phyloP scores from a whole-genome alignment of 345 rosid species.

The Melastoma malabathricum region DNA sequence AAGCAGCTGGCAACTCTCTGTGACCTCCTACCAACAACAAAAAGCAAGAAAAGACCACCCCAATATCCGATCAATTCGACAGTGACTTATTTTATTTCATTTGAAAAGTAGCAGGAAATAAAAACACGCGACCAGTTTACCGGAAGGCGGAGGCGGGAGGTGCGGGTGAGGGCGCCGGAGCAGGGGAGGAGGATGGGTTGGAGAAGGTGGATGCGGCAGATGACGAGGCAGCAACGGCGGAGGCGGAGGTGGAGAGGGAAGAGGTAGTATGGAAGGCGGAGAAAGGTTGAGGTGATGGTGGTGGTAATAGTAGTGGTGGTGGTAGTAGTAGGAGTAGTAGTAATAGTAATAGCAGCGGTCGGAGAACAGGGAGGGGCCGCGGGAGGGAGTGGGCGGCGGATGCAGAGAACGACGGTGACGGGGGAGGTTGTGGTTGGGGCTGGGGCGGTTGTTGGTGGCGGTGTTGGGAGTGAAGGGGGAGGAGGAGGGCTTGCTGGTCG shows the following conservation, averaged over 20 bases:
- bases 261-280: conserved; percentile 50
- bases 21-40: conserved; percentile 30
- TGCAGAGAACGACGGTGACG: conserved; percentile 25
- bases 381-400: too few relatives aligned
- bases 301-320: conserved; percentile 28
- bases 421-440: conserved; percentile 15
- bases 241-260: conserved; percentile 30
- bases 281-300: conserved; percentile 57
- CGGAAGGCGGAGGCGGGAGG: too few relatives aligned
- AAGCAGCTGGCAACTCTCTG: conserved; percentile 8
- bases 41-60: conserved; percentile 11
- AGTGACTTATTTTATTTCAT: too few relatives aligned
- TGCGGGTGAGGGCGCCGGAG: too few relatives aligned
- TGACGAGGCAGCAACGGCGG: conserved; percentile 16
- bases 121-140: too few relatives aligned
- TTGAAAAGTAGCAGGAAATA: too few relatives aligned
- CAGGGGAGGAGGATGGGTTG: too few relatives aligned
- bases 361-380: too few relatives aligned
- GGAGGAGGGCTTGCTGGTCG: background rate
- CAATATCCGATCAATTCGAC: background rate
- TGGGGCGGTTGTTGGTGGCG: background rate
- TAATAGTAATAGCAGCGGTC: too few relatives aligned
- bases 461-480: conserved; percentile 9
- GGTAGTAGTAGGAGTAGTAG: too few relatives aligned
- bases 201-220: too few relatives aligned